A percentile compares a stretch with the other conserved stretches of the same genome.
phyloP scores from a whole-genome alignment of 257 asterid species.

The Echites panduratus region DNA sequence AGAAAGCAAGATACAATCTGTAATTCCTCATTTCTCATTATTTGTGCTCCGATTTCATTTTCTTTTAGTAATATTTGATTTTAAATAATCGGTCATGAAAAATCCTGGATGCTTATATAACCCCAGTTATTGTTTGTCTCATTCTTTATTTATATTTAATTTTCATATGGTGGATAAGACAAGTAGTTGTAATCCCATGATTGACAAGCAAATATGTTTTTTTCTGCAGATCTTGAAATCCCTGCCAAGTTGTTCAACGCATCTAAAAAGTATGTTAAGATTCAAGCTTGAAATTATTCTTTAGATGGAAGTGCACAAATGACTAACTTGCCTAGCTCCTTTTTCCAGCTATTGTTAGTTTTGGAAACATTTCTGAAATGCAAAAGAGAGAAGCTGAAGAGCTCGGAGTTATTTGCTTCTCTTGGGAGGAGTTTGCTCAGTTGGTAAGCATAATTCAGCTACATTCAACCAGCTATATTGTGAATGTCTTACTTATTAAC shows the following conservation, averaged over 20 bases:
- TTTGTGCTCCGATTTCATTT: neutral
- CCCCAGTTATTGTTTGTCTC: neutral
- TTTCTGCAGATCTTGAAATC: constrained; percentile 70
- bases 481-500: neutral
- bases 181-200: neutral
- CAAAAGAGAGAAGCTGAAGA: constrained; percentile 67
- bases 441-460: constrained; percentile 36
- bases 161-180: neutral
- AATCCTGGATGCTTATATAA: neutral
- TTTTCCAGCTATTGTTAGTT: constrained; percentile 71
- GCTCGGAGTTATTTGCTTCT: constrained; percentile 65
- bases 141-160: neutral
- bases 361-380: constrained; percentile 49
- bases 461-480: neutral
- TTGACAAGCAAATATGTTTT: neutral
- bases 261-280: constrained; percentile 63
- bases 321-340: constrained; percentile 21
- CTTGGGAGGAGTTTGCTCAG: constrained; percentile 73
- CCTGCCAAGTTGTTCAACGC: constrained; percentile 51
- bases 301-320: neutral
- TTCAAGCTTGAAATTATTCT: neutral
- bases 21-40: constrained; percentile 20
- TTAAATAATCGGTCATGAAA: neutral
- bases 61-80: neutral
- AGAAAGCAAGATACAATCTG: constrained; percentile 67